These are phyloP conservation scores for Leptodontidium sp. DNA, from an alignment of 2,329 filamentous ascomycete genomes.

Conservation along the genomic window DNA sequence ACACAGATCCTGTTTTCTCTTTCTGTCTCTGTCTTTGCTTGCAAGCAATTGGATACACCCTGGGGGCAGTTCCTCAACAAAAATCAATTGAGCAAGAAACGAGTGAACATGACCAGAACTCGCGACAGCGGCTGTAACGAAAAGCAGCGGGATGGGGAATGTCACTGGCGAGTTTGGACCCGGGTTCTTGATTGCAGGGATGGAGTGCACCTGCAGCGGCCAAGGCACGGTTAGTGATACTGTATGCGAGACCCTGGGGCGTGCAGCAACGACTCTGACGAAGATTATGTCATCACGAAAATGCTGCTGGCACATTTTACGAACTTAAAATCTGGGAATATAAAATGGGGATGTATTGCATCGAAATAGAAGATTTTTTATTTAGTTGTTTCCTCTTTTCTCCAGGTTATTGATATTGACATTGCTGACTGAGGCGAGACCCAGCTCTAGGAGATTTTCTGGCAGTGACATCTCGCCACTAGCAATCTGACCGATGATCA, in stretches of 20 bases:
- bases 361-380: too few relatives aligned
- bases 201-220: conserved; percentile 17
- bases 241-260: background rate
- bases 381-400: too few relatives aligned
- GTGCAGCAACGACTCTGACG: background rate
- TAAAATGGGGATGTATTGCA: background rate
- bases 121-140: background rate
- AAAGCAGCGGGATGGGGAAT: background rate
- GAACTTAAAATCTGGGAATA: background rate
- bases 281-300: conserved; percentile 16
- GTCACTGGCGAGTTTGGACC: conserved; percentile 20
- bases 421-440: background rate
- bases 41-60: background rate
- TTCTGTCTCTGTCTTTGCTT: background rate
- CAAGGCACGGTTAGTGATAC: background rate
- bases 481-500: too few relatives aligned
- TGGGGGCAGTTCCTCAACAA: conserved; percentile 22
- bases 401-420: too few relatives aligned
- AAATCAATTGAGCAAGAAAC: conserved; percentile 1
- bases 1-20: conserved; percentile 2
- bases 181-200: conserved; percentile 24
- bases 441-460: background rate
- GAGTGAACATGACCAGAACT: conserved; percentile 1
- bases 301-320: background rate
- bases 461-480: background rate